Base-by-base conservation (phyloP, 2,329 filamentous ascomycete species). In the Fusarium incarnatum region DNA sequence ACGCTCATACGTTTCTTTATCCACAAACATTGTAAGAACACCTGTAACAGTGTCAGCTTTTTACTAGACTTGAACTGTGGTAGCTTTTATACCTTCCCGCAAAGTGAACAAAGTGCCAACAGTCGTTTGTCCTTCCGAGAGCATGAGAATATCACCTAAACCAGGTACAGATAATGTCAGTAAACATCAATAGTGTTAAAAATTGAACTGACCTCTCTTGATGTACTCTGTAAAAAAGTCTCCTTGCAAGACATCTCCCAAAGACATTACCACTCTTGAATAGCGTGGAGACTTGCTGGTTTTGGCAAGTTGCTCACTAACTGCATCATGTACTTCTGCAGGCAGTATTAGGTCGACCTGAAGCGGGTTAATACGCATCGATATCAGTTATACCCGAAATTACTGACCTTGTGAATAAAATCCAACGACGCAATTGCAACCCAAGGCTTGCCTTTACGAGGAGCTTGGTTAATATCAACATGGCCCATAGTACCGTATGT, bases 161-260 rank as follows among this genome's bases (percentile, higher is more conserved):
- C 6, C 8, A 13, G 10, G 15, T 22, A 54, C 25, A 49, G 25
- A 15, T 37, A 18, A 22, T 32, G 18, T 64, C 34, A 57, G 68
- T 18, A 54, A 23, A 46, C 25, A 32, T 16, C 6, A 9, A 7
- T 2, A 20, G 22, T 18, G 15, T 7, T 2, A 45, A 5, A 2
- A 41, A 5, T 8, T 28, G 8, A 2, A 22, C 77, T 23, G 81
- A 92, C 92, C 92, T 64, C 86, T 86, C 79, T 97, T 97, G 71
- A 98, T 90, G 77, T 97, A 94, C 45, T 89, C 84, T n/a, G 88
- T 91, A 75, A 97, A 94, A 74, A 98, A 97, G 0, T 90, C 87
- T 2, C 88, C 88, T 34, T 91, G 85, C 2, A 98, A 78, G 8
- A 98, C 77, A 62, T 93, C 89, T 11, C 85, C 86, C 12, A 97